Evolutionary conservation across 2,329 filamentous ascomycete genomes (phyloP), one percentile per base, ranked within the genome.

Genomic region (Apiospora arundinis): DNA sequence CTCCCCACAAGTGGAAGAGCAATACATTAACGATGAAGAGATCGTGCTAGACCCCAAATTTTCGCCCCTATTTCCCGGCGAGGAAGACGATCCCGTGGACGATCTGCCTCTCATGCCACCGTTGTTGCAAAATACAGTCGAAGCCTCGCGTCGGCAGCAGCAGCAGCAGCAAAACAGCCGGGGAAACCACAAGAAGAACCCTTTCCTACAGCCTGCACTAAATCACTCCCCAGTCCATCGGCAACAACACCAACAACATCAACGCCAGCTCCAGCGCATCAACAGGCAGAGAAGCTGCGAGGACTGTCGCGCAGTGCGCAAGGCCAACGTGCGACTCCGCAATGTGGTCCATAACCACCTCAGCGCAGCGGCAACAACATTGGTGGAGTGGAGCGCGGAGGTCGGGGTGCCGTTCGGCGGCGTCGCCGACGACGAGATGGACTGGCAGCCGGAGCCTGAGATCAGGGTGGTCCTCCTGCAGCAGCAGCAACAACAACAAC

Each of bases 391-490:
- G 77, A 74, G 77, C 71, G 73, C 73, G 42, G 77, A 78, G 21
- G 77, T 76, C 16, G 77, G 76, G 23, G 75, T 79, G 14, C 71
- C 71, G 32, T 70, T 73, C 68, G 77, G 67, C 2, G 67, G 52
- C 18, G 40, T 70, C 18, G 56, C 56, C 11, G 75, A 37, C 7
- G 78, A 80, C 66, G 78, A 79, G 75, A 80, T 80, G 78, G 78
- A 80, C 74, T 80, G 78, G 78, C 77, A 79, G 77, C 78, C 78
- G 1, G 78, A 80, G 72, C 77, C 77, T n/a, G 75, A 79, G 4
- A 71, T 74, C 12, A 77, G 74, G 44, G 78, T 80, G 7, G n/a
- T 79, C 42, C 65, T 76, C 21, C 21, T 76, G 32, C 44, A 60
- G n/a, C 46, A 65, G 12, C 67, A 45, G 23, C 42, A 40, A n/a